Evolutionary conservation across 371 early-diverging fungal species (phyloP), one percentile per base, ranked within the genome.

Genomic region (Mortierella sp.): DNA sequence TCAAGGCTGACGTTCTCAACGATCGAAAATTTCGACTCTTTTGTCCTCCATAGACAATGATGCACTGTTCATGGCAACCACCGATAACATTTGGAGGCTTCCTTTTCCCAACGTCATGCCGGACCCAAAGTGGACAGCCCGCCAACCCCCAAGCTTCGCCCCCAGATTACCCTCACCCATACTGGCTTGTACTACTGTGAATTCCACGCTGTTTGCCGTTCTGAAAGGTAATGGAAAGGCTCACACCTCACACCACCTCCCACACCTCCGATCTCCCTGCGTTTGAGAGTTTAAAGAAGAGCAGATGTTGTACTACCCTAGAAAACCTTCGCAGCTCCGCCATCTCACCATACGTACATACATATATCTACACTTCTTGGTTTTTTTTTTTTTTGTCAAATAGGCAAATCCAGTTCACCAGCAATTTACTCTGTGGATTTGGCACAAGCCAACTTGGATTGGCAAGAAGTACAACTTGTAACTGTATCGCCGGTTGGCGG

Each of bases 141-240:
- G 43, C 16, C 58, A 46, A 19, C 30, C 62, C 14, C 31, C 62
- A 41, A 19, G 38, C 1, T 5, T 56, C 21, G 12, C 14, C 2
- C 55, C 61, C 5, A 48, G 38, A 12, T 48, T 64, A 10, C 61
- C 59, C 13, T 45, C 61, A 13, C 42, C 61, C 10, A 55, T 71
- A 6, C 48, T 71, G 5, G 57, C 65, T 12, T 71, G 71, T 14
- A 16, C 65, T 5, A 45, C 46, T 7, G 2, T 52, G 23, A 60
- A 50, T 21, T 51, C 56, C 7, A 64, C 47, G 12, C 53, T 71
- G 4, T 71, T 51, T 24, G 65, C 65, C 21, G 60, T 71, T 9
- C n/a, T 49, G 12, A 19, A 71, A 56, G 71, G 71, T 71, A 71
- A 19, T 5, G 16, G 16, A 34, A 34, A 34, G 34, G 34, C 34